Evolutionary conservation across 495 filamentous ascomycete species (phyloP), one percentile per base, ranked within the genome.

Genomic region (Opeltia flavorubescens): DNA sequence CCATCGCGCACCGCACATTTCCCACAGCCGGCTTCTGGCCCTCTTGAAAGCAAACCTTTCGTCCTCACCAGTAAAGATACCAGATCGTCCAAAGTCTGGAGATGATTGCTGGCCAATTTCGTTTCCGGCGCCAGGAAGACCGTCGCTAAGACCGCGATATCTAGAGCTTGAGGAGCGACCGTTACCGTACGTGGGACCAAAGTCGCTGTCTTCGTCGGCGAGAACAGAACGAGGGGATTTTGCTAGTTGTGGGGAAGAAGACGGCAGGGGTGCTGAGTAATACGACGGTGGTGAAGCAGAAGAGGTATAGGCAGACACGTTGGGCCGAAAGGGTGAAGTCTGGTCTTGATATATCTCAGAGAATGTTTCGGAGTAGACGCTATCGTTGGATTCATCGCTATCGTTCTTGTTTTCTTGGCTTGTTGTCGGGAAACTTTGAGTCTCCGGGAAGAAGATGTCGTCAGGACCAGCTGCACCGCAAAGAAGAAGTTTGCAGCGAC

Each of bases 11-110:
- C 50, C 48, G 55, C 80, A 84, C 55, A 86, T 70, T 61, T 85
- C 78, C 81, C 79, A 86, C 11, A 86, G 52, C 35, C 82, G 62
- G 47, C 76, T 80, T 38, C 68, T 62, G 5, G 80, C 82, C 3
- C 83, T 65, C 55, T 80, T 78, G 48, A 80, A 83, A 0, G 82
- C 81, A 53, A 86, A 87, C 11, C 66, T 65, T 58, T 84, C 81
- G 57, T 84, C 82, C 56, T 83, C 77, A 15, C 82, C 83, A 0
- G 76, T 84, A 51, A 84, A 81, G 0, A 67, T 68, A 26, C 63
- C 59, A 0, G 73, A 70, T 30, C 72, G 66, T 29, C 62, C 65
- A 49, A 84, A 85, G 53, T 55, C 43, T 1, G 52, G 50, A 4
- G 39, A 43, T 18, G 31, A 15, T 2, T 51, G 23, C 4, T 46